Evolutionary conservation across 768 basidiomycete genomes (phyloP).

Genomic region (Xerocomellus intermedius): DNA sequence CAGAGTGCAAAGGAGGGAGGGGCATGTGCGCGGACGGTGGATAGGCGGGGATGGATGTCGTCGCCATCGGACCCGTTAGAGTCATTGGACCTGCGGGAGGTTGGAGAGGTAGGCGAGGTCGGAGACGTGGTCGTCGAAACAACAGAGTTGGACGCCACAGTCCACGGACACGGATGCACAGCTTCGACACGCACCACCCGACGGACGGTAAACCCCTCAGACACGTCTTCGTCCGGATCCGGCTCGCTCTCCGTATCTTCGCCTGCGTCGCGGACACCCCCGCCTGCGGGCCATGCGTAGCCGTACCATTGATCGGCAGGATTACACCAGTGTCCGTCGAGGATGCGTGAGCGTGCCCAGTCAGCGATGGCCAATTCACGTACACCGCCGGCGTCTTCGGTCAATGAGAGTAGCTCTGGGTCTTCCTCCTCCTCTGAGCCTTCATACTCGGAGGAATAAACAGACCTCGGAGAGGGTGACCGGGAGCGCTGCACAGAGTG

Average conservation of each 20-base stretch:
- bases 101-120: conserved; percentile 24
- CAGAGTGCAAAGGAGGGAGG: conserved; percentile 66
- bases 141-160: conserved; percentile 24
- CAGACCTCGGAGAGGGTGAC: conserved; percentile 31
- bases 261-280: conserved; percentile 30
- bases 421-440: conserved; percentile 44
- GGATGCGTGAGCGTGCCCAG: conserved; percentile 67
- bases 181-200: conserved; percentile 25
- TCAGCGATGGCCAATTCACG: conserved; percentile 61
- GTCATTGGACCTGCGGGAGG: conserved; percentile 10
- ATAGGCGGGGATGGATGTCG: conserved; percentile 46
- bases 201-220: conserved; percentile 17
- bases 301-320: conserved; percentile 71
- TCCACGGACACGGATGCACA: conserved; percentile 65
- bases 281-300: conserved; percentile 39
- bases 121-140: conserved; percentile 9
- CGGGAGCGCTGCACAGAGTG: conserved; percentile 28
- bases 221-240: conserved; percentile 23
- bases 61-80: conserved; percentile 9
- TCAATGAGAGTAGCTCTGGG: conserved; percentile 41
- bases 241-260: conserved; percentile 31
- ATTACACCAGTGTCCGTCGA: conserved; percentile 75
- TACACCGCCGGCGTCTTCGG: conserved; percentile 47
- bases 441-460: conserved; percentile 34
- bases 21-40: conserved; percentile 47